phyloP scores from a whole-genome alignment of 768 basidiomycete genomes.

The Mycena galericulata region DNA sequence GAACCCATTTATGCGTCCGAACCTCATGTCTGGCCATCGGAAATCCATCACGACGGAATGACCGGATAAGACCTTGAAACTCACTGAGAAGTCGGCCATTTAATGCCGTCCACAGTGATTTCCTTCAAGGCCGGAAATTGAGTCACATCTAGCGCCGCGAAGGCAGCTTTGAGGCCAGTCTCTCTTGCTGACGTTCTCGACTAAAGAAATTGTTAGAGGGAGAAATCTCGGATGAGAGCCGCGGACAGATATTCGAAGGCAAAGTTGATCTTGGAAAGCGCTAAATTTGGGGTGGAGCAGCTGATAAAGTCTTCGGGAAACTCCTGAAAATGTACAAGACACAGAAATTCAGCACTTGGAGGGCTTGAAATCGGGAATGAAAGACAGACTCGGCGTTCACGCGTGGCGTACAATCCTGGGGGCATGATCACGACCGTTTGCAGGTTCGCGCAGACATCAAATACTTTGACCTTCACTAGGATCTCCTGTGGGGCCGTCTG shows the following conservation, averaged over 20 bases:
- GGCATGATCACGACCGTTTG: background rate
- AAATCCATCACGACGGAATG: too few relatives aligned
- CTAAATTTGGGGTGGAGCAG: background rate
- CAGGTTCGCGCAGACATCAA: background rate
- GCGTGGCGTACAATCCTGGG: background rate
- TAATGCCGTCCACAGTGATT: background rate
- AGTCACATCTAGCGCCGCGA: background rate
- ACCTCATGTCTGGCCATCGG: too few relatives aligned
- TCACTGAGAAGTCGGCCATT: slow-evolving; percentile 14
- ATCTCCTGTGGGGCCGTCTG: background rate
- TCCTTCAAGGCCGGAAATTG: slow-evolving; percentile 11
- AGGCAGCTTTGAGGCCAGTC: background rate
- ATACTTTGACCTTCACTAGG: background rate
- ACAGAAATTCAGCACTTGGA: too few relatives aligned
- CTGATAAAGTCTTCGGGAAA: background rate
- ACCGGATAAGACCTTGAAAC: too few relatives aligned
- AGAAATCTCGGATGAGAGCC: background rate
- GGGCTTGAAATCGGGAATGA: too few relatives aligned
- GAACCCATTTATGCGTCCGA: too few relatives aligned
- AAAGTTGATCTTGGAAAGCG: background rate
- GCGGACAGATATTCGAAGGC: background rate
- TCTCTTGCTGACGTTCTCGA: background rate
- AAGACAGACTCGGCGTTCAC: background rate
- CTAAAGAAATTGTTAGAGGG: background rate
- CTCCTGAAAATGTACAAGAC: background rate